Conservation (phyloP, 768 basidiomycete genomes). For the Lepiota subincarnata region DNA sequence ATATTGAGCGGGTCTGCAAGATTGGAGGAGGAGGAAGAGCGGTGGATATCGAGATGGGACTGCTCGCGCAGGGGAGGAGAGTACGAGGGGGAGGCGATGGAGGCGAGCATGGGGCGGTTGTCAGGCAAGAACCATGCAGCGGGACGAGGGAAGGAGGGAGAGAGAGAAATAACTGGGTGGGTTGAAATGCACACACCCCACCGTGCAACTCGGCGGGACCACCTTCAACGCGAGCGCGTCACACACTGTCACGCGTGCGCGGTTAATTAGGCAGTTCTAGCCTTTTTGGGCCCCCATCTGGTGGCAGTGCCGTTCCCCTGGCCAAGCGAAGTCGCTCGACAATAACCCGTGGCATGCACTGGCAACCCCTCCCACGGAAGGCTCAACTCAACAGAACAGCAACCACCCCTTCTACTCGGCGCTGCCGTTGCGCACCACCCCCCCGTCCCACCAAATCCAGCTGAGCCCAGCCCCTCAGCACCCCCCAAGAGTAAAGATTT, state of each 20-base stretch:
- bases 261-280: background rate
- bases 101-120: slow-evolving; percentile 22
- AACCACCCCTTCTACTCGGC: background rate
- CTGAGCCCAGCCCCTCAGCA: background rate
- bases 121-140: slow-evolving; percentile 15
- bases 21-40: slow-evolving; percentile 12
- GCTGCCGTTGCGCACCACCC: background rate
- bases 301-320: slow-evolving; percentile 11
- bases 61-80: slow-evolving; percentile 30
- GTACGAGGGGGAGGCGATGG: slow-evolving; percentile 17
- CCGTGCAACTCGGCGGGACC: background rate
- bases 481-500: no score
- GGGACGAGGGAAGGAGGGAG: background rate
- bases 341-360: background rate
- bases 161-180: background rate
- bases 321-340: background rate
- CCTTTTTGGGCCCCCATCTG: background rate
- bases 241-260: slow-evolving; percentile 3
- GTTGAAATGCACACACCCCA: slow-evolving; percentile 1
- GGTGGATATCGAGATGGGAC: slow-evolving; percentile 31
- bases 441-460: background rate
- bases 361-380: slow-evolving; percentile 1
- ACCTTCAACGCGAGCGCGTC: slow-evolving; percentile 7
- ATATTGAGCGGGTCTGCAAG: slow-evolving; percentile 24
- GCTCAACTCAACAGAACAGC: background rate